Conservation (phyloP, 2,329 filamentous ascomycete species). For the Zymoseptoria passerinii region DNA sequence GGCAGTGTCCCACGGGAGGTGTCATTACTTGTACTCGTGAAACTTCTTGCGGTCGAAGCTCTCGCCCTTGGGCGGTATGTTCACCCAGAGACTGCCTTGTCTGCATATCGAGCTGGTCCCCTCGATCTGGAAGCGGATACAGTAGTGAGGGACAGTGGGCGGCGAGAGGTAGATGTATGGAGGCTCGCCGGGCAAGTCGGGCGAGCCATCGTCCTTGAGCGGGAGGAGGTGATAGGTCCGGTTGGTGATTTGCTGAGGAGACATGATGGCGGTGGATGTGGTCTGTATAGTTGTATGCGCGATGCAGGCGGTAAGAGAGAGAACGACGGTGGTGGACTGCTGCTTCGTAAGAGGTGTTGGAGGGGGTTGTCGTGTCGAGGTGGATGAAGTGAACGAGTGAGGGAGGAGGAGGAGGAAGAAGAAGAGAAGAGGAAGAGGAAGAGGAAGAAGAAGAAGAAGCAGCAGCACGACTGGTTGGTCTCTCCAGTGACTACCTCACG, state of each 20-base stretch:
- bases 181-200: conserved; percentile 68
- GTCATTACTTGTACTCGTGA: conserved; percentile 74
- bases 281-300: conserved; percentile 1
- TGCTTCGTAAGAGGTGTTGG: background rate
- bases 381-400: background rate
- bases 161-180: conserved; percentile 82
- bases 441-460: too few species aligned
- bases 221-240: conserved; percentile 69
- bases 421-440: background rate
- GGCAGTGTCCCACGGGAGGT: conserved; percentile 4
- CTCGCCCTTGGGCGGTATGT: conserved; percentile 71
- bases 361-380: background rate
- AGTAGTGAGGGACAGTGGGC: conserved; percentile 62
- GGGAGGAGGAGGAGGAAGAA: background rate
- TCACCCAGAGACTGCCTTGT: conserved; percentile 92
- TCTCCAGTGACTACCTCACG: too few species aligned
- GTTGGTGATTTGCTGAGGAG: conserved; percentile 31
- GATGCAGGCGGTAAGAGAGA: background rate
- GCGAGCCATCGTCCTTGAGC: conserved; percentile 86
- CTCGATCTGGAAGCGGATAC: conserved; percentile 81
- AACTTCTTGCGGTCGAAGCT: conserved; percentile 73
- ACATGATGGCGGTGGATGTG: conserved; percentile 22
- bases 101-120: conserved; percentile 93
- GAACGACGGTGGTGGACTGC: background rate
- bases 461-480: too few species aligned